A percentile compares a stretch with the other conserved stretches of the same genome.
These are phyloP conservation scores for Globisporangium polare DNA, from an alignment of 352 stramenopile genomes.

Conservation along the genomic window DNA sequence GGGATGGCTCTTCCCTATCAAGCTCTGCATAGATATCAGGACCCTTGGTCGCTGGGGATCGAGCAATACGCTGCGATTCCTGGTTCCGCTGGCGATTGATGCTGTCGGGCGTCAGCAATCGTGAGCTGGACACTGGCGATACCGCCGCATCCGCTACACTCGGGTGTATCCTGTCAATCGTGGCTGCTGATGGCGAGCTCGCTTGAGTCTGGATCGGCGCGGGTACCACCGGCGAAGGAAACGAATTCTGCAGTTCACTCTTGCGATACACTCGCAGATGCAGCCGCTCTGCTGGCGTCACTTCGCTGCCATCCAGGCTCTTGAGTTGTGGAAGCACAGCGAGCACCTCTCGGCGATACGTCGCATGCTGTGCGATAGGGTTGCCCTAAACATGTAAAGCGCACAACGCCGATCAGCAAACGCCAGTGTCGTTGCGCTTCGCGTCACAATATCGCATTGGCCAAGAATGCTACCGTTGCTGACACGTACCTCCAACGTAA, in stretches of 20 bases:
- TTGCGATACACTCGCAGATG: constrained; percentile 49
- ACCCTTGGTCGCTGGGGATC: neutral
- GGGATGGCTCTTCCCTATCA: neutral
- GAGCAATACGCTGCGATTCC: neutral
- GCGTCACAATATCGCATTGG: too few species aligned
- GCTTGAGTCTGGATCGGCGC: neutral
- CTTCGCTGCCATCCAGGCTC: constrained; percentile 33
- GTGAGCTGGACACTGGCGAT: constrained; percentile 10
- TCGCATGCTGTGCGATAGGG: constrained; percentile 30
- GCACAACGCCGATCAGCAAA: neutral
- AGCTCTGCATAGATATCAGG: neutral
- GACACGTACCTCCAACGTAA: constrained; percentile 32
- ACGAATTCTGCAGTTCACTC: constrained; percentile 18
- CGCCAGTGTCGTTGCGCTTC: too few species aligned
- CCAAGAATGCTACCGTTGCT: too few species aligned
- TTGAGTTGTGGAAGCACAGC: constrained; percentile 50
- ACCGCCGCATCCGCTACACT: constrained; percentile 1
- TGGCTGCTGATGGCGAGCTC: neutral
- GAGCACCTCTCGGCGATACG: constrained; percentile 52
- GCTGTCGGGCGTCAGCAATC: constrained; percentile 12
- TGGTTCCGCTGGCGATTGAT: neutral
- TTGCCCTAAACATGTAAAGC: constrained; percentile 32
- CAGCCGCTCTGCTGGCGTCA: constrained; percentile 50
- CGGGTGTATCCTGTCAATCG: neutral
- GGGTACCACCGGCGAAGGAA: constrained; percentile 5